Base-by-base conservation (phyloP, 352 stramenopile genomes). In the Phytopythium vexans region DNA sequence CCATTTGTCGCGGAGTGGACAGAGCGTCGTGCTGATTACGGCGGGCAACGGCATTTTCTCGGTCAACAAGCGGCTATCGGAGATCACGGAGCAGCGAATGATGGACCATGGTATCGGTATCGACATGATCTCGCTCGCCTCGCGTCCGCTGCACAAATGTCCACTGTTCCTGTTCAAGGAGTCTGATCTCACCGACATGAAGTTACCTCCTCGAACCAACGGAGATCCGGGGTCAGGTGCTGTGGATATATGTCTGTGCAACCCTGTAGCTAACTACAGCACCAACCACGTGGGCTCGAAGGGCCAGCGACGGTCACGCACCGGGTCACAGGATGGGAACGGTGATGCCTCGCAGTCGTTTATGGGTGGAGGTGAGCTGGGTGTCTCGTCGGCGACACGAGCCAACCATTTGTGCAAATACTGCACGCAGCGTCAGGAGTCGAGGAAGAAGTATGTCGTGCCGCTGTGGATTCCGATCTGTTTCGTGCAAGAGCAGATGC, bases 71-170 rank as follows among this genome's bases (percentile, higher is more conserved):
- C 82, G 82, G 31, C 77, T 99, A 21, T 87, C 91, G n/a, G 82
- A 94, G 52, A 99, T 99, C 52, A 99, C 96, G 12, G 98, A 99
- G 58, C 96, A 99, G 74, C 81, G 97, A 33, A 99, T 99, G 96
- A 99, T 99, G 96, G 97, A 99, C 63, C 97, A 99, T 68, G 97
- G 96, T 41, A 98, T 99, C 58, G 97, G 97, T 36, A 99, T 98
- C 57, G 97, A 99, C 69, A 92, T 99, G 66, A 87, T 99, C 34
- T 98, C 92, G 34, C 97, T 74, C 10, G 86, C 93, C 3, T 87
- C 97, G 31, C 96, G 95, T 9, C 97, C 97, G 33, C 68, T 99
- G 7, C 96, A 99, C 71, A 97, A 98, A 43, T 97, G 94, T 7
- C 97, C 97, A 10, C 93, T 99, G 35, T 99, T 99, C 71, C 74